phyloP scores from a whole-genome alignment of 2,329 filamentous ascomycete genomes.

The Passalora sequoiae region DNA sequence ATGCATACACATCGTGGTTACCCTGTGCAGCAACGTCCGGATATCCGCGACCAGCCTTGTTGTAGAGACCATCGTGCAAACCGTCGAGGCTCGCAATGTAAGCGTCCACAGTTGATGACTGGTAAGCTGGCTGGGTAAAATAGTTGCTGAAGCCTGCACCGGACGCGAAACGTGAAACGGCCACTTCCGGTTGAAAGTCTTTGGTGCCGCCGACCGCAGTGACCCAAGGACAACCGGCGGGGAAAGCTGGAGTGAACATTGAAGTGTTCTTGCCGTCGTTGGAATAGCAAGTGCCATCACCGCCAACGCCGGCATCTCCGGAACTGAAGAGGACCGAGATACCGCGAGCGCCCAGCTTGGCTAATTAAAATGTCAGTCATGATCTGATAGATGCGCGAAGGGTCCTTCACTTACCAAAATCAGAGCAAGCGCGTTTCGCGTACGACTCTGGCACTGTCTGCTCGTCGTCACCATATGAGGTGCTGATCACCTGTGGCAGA shows the following conservation, averaged over 20 bases:
- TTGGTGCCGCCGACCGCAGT: slow-evolving; percentile 45
- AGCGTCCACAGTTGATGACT: slow-evolving; percentile 37
- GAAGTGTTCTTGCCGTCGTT: slow-evolving; percentile 44
- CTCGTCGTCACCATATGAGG: slow-evolving; percentile 64
- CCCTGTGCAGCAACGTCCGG: slow-evolving; percentile 52
- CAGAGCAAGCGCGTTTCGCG: slow-evolving; percentile 54
- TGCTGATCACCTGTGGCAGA: slow-evolving; percentile 59
- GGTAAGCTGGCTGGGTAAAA: slow-evolving; percentile 43
- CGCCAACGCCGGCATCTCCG: slow-evolving; percentile 57
- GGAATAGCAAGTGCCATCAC: slow-evolving; percentile 41
- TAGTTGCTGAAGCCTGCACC: slow-evolving; percentile 45
- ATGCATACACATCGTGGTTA: slow-evolving; percentile 31
- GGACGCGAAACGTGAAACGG: slow-evolving; percentile 51
- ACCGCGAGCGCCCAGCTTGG: slow-evolving; percentile 62
- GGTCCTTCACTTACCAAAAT: slow-evolving; percentile 39
- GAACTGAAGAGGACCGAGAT: slow-evolving; percentile 59
- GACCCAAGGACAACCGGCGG: slow-evolving; percentile 46
- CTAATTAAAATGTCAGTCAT: slow-evolving; percentile 22
- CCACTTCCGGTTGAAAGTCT: slow-evolving; percentile 43
- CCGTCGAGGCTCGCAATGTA: slow-evolving; percentile 41
- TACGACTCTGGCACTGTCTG: slow-evolving; percentile 59
- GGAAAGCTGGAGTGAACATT: slow-evolving; percentile 43
- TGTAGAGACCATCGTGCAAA: slow-evolving; percentile 43
- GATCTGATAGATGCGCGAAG: too few species aligned
- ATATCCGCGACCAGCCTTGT: slow-evolving; percentile 42